Conservation (phyloP, 768 basidiomycete genomes). For the Panus rudis region DNA sequence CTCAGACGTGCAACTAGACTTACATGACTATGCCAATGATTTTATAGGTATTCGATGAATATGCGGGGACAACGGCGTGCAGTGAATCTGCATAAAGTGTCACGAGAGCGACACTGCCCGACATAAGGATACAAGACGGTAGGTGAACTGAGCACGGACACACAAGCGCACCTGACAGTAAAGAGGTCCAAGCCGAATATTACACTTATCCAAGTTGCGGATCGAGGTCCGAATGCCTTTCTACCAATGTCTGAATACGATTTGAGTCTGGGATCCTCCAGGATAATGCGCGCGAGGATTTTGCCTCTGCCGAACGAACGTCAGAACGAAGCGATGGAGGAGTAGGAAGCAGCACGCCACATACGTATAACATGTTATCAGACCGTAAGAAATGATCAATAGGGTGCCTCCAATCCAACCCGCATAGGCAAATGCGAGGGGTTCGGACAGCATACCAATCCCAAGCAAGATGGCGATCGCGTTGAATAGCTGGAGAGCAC, state of each 20-base stretch:
- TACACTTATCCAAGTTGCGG: constrained; percentile 54
- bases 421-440: constrained; percentile 84
- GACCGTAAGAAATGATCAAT: constrained; percentile 71
- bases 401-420: constrained; percentile 80
- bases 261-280: constrained; percentile 57
- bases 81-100: constrained; percentile 87
- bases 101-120: constrained; percentile 70
- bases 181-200: constrained; percentile 88
- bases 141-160: background rate
- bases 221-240: constrained; percentile 78
- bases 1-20: constrained; percentile 15
- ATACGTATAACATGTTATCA: constrained; percentile 84
- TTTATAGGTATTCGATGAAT: constrained; percentile 71
- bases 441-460: constrained; percentile 84
- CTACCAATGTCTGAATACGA: constrained; percentile 89
- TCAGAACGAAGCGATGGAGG: background rate
- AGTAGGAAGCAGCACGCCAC: constrained; percentile 23
- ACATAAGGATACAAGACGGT: background rate
- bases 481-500: constrained; percentile 65
- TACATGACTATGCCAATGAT: constrained; percentile 66
- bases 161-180: constrained; percentile 55
- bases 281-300: constrained; percentile 71
- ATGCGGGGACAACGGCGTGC: constrained; percentile 59
- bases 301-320: constrained; percentile 56
- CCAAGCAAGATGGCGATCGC: constrained; percentile 81